Base-by-base conservation (phyloP, 2,329 filamentous ascomycete genomes). In the Xylariaceae sp. region DNA sequence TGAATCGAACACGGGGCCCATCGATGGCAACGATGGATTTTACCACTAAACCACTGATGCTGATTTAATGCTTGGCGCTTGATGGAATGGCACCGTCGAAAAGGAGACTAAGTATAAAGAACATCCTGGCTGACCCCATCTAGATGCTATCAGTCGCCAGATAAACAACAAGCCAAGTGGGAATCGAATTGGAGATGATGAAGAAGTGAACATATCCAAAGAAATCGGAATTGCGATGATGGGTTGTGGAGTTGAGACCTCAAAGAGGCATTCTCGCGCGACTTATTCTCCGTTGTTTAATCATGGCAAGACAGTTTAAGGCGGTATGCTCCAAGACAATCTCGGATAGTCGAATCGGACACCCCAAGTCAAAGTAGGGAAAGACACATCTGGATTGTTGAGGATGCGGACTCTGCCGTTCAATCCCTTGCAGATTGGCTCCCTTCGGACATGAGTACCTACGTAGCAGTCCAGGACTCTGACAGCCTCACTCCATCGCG, bases 21-120 rank as follows among this genome's bases (percentile, higher is more conserved):
- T 78, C 76, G 75, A 78, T 78, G 76, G 76, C 76, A 78, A 78
- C 76, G 76, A 78, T 76, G 75, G 74, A 78, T 78, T 77, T 77
- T 78, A 78, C 75, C 76, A 77, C 75, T 78, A 51, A 51, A 51
- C 49, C 49, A 51, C 49, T 51, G 49, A 51, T 51, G 49, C 74
- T 74, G 69, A 30, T 51, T 35, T n/a, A 37, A 51, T 35, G 49
- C 49, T 35, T 51, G 8, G 13, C 49, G 13, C 23, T 35, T 51
- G 11, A 51, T 51, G 23, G 4, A 8, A 34, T 8, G 6, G 11
- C 2, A 23, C 2, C 11, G 3, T 15, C 3, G 49, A 11, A 34
- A n/a, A 5, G 4, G 23, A 15, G 4, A 2, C 3, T 34, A 34
- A 34, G 23, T 45, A n/a, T 1, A 11, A 45, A 5, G 42, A 1